Evolutionary conservation across 2,329 filamentous ascomycete genomes (phyloP).

Genomic region (Fusarium dlaminii): DNA sequence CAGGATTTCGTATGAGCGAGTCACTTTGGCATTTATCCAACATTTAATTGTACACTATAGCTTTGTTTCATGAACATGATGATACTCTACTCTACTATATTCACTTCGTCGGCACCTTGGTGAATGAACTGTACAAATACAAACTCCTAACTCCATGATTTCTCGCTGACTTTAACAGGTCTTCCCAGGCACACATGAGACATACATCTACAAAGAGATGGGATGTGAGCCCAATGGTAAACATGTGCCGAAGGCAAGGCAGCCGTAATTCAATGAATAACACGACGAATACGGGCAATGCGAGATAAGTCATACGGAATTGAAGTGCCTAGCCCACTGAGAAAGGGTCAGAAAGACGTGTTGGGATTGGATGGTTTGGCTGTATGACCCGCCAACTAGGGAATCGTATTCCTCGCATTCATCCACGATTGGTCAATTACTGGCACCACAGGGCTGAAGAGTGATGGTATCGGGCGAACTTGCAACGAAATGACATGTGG

Average conservation of each 20-base stretch:
- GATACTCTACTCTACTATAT: background rate
- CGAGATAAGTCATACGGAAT: conserved; percentile 2
- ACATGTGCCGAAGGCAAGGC: background rate
- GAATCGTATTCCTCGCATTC: conserved; percentile 37
- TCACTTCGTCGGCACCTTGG: too few relatives aligned
- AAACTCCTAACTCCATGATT: too few relatives aligned
- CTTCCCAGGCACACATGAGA: background rate
- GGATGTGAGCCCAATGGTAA: background rate
- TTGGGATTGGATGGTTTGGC: background rate
- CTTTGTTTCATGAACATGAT: conserved; percentile 1
- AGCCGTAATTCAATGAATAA: background rate
- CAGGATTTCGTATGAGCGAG: conserved; percentile 3
- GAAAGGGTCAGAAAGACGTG: background rate
- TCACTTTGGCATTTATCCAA: background rate
- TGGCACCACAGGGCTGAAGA: conserved; percentile 18
- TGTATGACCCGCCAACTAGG: background rate
- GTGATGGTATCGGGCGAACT: background rate
- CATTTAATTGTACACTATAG: conserved; percentile 25
- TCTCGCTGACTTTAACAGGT: background rate
- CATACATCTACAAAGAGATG: background rate
- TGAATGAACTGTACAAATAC: too few relatives aligned
- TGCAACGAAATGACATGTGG: background rate
- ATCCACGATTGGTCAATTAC: conserved; percentile 37
- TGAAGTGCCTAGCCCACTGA: background rate
- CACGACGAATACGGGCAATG: conserved; percentile 35